Evolutionary conservation across 805 yeast genomes (phyloP), one percentile per base, ranked within the genome.

Genomic region (Zygoascus flipseniorum): DNA sequence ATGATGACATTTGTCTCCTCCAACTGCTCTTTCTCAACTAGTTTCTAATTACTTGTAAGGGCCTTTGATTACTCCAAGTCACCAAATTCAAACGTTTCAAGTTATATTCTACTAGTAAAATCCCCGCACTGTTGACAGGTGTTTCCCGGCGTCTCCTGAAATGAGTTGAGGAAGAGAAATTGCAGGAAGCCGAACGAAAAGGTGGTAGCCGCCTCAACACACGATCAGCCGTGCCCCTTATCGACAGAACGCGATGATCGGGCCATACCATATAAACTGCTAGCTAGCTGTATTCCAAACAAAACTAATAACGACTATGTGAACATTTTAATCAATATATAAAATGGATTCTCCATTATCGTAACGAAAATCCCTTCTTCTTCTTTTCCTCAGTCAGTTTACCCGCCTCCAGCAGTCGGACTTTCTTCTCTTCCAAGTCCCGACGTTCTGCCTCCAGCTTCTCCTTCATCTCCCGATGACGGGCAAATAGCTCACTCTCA

Each of bases 391-490:
- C 68, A 11, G 45, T 52, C 8, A 51, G 50, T 13, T 62, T 55
- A 31, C 61, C 62, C 8, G 58, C 53, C 56, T 70, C 73, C 26
- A 46, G 18, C 62, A 93, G 76, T 68, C 83, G 88, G 57, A 76
- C 79, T 73, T 89, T 90, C 73, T 88, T 89, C 60, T 89, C 97
- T 70, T 93, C 98, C 65, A 93, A 78, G 64, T 89, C 81, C 67
- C 85, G 85, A 60, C 92, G 81, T 72, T 92, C 97, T 69, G 86
- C 86, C 59, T 85, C 76, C 68, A 93, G 79, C 72, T 88, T 89
- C 66, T 92, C 97, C 72, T 92, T 92, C 92, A 92, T 90, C 71
- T 93, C 98, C 72, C 89, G 88, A 72, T 93, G 99, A 70, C 95
- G 85, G 43, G 93, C 80, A 69, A 92, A 92, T 66, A 93, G 79